Base-by-base conservation (phyloP, 83 land plant species). In the Thuja plicata region DNA sequence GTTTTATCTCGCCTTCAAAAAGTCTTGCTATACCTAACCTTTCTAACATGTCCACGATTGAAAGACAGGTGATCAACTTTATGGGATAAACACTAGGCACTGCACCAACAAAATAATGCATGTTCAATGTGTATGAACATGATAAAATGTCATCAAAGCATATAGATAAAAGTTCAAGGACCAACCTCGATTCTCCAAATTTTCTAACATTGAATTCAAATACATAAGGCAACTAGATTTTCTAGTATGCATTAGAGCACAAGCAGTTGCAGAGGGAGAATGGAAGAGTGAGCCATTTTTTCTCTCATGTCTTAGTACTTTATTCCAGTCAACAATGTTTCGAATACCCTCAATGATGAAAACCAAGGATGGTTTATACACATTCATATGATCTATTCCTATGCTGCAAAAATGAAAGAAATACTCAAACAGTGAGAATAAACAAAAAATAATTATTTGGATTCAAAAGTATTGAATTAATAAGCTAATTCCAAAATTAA, bases 221-320 rank as follows among this genome's bases (percentile, higher is more conserved):
- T 54, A 54, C 57, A 0, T 54, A 54, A 54, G 19, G 57, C 17
- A 15, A 15, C 0, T 54, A 15, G 17, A 54, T 15, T 54, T 54
- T 15, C 3, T 54, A 10, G 19, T 54, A 16, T 54, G 57, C 57
- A 54, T 54, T 16, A 54, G 57, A 54, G 57, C 57, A 54, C 57
- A 54, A 54, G 57, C 57, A 54, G 57, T 54, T 54, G 57, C 12
- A 54, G 57, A 54, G 57, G 57, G 57, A 54, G 57, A 96, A 91
- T 91, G 93, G 73, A 96, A 91, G 66, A 97, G 90, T 5, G 99
- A 97, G 0, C 99, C 99, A 88, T 97, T 92, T 48, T 79, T 92
- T 77, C 90, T 91, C 90, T 95, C 95, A 73, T 93, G 90, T 45
- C 89, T 93, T 89, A 97, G 89, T 0, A 95, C 89, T 84, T 88